Evolutionary conservation across 768 basidiomycete species (phyloP).

Genomic region (Amanita rubescens): DNA sequence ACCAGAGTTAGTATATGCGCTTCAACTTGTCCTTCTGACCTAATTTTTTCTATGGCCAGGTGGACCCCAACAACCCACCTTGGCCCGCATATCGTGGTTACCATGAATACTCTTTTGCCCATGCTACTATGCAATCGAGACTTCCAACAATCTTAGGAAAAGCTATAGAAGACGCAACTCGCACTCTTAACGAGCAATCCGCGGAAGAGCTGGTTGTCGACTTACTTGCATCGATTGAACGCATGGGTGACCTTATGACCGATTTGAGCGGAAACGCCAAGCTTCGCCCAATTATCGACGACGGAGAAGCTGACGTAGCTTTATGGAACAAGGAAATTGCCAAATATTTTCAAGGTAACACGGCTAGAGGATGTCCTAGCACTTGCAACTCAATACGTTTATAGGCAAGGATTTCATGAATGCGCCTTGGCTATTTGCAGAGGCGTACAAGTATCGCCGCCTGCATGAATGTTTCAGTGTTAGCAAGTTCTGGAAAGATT

Average conservation of each 20-base stretch:
- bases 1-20: constrained; percentile 42
- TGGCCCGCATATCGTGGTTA: constrained; percentile 80
- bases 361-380: constrained; percentile 11
- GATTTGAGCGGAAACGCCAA: constrained; percentile 81
- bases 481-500: constrained; percentile 83
- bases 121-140: constrained; percentile 95
- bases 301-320: constrained; percentile 85
- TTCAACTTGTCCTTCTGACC: background rate
- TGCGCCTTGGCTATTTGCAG: constrained; percentile 94
- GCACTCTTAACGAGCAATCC: constrained; percentile 82
- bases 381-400: background rate
- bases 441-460: constrained; percentile 89
- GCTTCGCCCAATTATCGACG: constrained; percentile 83
- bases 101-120: constrained; percentile 75
- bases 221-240: constrained; percentile 76
- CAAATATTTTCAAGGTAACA: constrained; percentile 79
- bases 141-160: constrained; percentile 94
- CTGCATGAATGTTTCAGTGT: constrained; percentile 91
- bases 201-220: constrained; percentile 81
- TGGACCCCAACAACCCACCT: constrained; percentile 80
- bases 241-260: constrained; percentile 86
- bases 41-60: constrained; percentile 26
- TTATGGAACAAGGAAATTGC: constrained; percentile 98
- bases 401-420: constrained; percentile 89
- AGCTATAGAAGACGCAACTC: constrained; percentile 86